Conservation (phyloP, 257 asterid genomes). For the Haberlea rhodopensis region DNA sequence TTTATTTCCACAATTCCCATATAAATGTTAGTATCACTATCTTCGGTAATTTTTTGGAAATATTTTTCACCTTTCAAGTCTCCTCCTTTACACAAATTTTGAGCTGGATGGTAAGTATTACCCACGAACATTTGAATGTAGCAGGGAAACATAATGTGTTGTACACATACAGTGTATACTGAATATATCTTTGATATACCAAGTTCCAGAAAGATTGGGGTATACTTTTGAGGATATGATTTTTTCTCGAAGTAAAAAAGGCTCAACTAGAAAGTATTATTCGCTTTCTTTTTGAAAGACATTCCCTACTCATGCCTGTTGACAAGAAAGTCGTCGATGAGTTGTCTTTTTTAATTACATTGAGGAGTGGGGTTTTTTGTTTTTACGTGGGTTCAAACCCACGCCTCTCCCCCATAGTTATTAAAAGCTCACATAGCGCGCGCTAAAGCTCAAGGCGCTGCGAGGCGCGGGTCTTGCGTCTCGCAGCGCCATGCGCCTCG, state of each 20-base stretch:
- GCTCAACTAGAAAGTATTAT: neutral
- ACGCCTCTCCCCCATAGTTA: too few relatives aligned
- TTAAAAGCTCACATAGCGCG: too few relatives aligned
- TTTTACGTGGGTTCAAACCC: too few relatives aligned
- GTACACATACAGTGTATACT: neutral
- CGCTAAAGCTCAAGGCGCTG: too few relatives aligned
- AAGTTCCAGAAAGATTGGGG: neutral
- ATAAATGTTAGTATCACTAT: neutral
- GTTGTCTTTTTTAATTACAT: too few relatives aligned
- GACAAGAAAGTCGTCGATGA: too few relatives aligned
- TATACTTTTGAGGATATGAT: neutral
- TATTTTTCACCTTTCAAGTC: neutral
- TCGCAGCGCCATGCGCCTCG: too few relatives aligned
- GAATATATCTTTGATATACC: neutral
- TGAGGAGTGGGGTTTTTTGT: too few relatives aligned
- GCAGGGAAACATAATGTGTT: neutral
- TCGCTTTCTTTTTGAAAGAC: neutral
- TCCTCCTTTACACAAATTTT: slow-evolving; percentile 10
- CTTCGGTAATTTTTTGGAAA: neutral
- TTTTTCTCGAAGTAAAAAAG: neutral
- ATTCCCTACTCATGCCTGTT: too few relatives aligned
- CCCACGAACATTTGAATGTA: neutral
- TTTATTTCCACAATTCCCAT: neutral
- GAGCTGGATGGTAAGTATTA: neutral
- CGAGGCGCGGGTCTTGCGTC: too few relatives aligned